Evolutionary conservation across 495 filamentous ascomycete genomes (phyloP), one percentile per base, ranked within the genome.

Genomic region (Viridothelium virens): DNA sequence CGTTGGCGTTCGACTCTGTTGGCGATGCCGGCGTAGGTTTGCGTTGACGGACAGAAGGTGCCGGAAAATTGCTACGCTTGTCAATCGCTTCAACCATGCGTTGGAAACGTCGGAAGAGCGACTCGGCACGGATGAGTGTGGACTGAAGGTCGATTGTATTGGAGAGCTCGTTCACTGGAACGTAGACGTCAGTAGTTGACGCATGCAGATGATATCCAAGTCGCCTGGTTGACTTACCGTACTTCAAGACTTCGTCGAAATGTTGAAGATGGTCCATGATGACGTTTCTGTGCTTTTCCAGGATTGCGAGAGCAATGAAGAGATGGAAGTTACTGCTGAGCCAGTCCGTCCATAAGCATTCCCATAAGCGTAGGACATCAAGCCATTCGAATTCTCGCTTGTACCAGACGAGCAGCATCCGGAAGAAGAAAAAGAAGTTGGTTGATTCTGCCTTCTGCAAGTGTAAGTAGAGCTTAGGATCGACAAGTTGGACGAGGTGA

Each of bases 361-460:
- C 94, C 92, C 94, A 98, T 7, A 98, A 80, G 31, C 89, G 86
- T 38, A 97, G 79, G 38, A 96, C 84, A 72, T 97, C 91, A 47
- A 79, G 73, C 90, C 91, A 97, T 71, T 85, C 82, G 71, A 97
- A 98, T 77, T 98, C 94, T 3, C 94, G 89, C 78, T 98, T 97
- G 77, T 92, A 98, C 93, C 93, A 97, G 25, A 98, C 94, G 0
- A 98, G 81, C 34, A 98, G 80, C 92, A 97, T 97, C 34, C 94
- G 87, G 83, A 97, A 98, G 81, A 97, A 97, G 81, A 98, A 98
- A 77, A 98, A 98, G 77, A 97, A 98, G 76, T 98, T 97, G 25
- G 94, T 97, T 70, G 87, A 91, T 68, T 97, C 95, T 34, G 92
- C 91, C 7, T 82, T 85, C 73, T 96, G 85, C 0, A 98, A 82